Percentiles rank a stretch among this genome's conserved stretches.
phyloP scores from a whole-genome alignment of 1,284 basidiomycete species.

The Cryptococcus sp. region DNA sequence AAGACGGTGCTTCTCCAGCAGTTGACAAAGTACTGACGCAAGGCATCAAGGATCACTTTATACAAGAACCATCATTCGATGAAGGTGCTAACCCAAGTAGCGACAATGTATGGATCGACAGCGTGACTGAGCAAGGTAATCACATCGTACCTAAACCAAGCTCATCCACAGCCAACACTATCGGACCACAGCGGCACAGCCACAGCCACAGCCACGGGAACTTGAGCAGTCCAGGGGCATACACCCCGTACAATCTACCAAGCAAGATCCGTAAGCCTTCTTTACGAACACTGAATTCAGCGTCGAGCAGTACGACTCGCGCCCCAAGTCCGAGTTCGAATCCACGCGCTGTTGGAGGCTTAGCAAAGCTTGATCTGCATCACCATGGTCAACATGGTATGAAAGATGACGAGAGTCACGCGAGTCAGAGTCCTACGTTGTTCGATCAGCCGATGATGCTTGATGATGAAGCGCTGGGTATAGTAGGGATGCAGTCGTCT shows the following conservation, averaged over 20 bases:
- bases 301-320: constrained; percentile 5
- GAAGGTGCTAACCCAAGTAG: too few species aligned
- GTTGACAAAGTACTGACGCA: too few species aligned
- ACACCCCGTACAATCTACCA: constrained; percentile 10
- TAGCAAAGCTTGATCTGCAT: background rate
- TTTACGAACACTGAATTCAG: constrained; percentile 30
- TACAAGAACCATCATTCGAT: too few species aligned
- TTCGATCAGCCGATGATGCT: constrained; percentile 23
- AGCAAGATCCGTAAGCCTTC: constrained; percentile 33
- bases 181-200: background rate
- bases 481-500: too few species aligned
- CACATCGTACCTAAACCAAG: background rate
- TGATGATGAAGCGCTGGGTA: constrained; percentile 4
- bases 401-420: background rate
- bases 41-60: too few species aligned
- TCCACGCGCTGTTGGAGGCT: background rate
- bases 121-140: too few species aligned
- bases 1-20: too few species aligned
- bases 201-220: background rate
- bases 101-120: too few species aligned
- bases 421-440: constrained; percentile 20
- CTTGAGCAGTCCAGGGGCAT: background rate
- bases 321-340: background rate
- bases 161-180: too few species aligned
- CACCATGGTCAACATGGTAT: background rate